These are phyloP conservation scores for Ustilago crameri DNA, from an alignment of 1,284 basidiomycete genomes.

Conservation along the genomic window DNA sequence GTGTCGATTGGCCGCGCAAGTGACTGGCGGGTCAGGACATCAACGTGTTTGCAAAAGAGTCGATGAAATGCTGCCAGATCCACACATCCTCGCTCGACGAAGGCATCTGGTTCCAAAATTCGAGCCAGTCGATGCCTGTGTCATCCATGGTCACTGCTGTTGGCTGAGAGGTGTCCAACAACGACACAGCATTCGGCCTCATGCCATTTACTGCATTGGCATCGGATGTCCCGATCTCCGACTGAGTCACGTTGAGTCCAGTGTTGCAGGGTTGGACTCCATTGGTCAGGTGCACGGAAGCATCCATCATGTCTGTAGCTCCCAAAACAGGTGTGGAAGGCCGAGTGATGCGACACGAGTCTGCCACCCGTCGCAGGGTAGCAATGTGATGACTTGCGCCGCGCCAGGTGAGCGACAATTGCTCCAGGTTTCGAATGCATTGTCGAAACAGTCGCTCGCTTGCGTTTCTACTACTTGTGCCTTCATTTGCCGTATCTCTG, in stretches of 20 bases:
- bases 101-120: constrained; percentile 24
- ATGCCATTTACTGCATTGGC: background rate
- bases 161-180: background rate
- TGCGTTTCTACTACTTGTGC: background rate
- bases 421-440: constrained; percentile 21
- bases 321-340: constrained; percentile 11
- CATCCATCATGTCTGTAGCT: background rate
- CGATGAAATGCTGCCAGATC: constrained; percentile 18
- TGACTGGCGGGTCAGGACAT: too few relatives aligned
- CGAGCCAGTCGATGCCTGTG: constrained; percentile 11
- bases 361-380: constrained; percentile 12
- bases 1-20: too few relatives aligned
- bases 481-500: background rate
- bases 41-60: constrained; percentile 2
- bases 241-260: background rate
- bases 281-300: background rate
- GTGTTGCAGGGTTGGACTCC: background rate
- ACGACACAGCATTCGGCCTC: background rate
- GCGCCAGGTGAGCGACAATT: constrained; percentile 17
- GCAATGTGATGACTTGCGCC: constrained; percentile 30
- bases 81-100: constrained; percentile 14
- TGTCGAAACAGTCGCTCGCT: constrained; percentile 16
- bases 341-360: constrained; percentile 18
- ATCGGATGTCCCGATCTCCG: background rate
- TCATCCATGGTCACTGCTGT: background rate